Conservation (phyloP, 2,329 filamentous ascomycete species). For the Arthroderma sp. region DNA sequence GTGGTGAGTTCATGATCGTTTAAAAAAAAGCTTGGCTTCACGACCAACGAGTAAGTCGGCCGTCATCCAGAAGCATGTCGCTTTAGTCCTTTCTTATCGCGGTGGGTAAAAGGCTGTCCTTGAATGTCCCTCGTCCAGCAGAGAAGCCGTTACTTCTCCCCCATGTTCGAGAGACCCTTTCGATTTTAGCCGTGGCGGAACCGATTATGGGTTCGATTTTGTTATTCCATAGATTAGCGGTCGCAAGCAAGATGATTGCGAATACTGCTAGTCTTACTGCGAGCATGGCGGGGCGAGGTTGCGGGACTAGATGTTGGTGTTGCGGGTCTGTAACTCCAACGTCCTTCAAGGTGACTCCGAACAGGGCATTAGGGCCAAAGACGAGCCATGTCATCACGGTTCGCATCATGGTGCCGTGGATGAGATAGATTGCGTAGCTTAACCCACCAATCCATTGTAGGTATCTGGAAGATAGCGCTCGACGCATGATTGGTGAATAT, state of each 20-base stretch:
- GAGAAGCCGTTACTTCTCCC: conserved; percentile 1
- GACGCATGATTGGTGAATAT: conserved; percentile 39
- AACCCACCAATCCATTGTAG: conserved; percentile 51
- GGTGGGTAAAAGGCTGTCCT: conserved; percentile 1
- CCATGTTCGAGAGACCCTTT: conserved; percentile 15
- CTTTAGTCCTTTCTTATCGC: background rate
- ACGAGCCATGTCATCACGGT: conserved; percentile 48
- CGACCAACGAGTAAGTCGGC: too few relatives aligned
- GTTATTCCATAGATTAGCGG: conserved; percentile 39
- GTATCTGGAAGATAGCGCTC: conserved; percentile 39
- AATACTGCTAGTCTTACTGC: conserved; percentile 31
- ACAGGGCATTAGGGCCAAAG: conserved; percentile 30
- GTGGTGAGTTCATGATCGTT: too few relatives aligned
- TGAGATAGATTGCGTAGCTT: conserved; percentile 51
- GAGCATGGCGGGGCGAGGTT: conserved; percentile 27
- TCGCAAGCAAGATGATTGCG: conserved; percentile 35
- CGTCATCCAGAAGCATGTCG: too few relatives aligned
- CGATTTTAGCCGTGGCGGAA: conserved; percentile 15
- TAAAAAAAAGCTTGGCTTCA: too few relatives aligned
- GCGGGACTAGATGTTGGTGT: conserved; percentile 16
- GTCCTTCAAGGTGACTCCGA: conserved; percentile 1
- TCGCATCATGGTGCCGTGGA: conserved; percentile 49
- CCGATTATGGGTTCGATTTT: conserved; percentile 41
- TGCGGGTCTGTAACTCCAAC: background rate
- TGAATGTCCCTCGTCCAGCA: background rate